Percentiles rank a stretch among this genome's conserved stretches.
phyloP scores from a whole-genome alignment of 163 green algal genomes.

The Prototheca wickerhamii region DNA sequence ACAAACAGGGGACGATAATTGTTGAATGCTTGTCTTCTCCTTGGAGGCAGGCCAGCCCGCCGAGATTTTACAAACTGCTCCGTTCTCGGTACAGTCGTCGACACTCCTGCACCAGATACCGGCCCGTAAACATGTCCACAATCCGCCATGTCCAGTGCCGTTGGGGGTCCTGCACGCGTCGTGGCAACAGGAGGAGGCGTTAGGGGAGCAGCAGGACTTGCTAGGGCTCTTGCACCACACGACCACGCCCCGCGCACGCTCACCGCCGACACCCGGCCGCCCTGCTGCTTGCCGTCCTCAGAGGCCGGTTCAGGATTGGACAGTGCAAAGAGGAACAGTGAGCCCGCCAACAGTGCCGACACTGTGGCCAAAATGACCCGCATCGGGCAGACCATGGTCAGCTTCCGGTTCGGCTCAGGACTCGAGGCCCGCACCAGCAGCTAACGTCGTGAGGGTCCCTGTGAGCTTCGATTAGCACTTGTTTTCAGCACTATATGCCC shows the following conservation, averaged over 20 bases:
- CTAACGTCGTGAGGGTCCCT: too few relatives aligned
- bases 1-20: too few relatives aligned
- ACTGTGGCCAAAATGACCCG: slow-evolving; percentile 14
- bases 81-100: neutral
- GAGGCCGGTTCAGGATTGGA: neutral
- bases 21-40: neutral
- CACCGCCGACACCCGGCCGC: neutral
- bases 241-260: neutral
- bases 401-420: too few relatives aligned
- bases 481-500: too few relatives aligned
- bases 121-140: neutral
- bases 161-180: slow-evolving; percentile 3
- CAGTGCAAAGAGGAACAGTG: slow-evolving; percentile 2
- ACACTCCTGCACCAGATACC: slow-evolving; percentile 1
- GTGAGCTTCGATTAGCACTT: too few relatives aligned
- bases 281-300: neutral
- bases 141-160: neutral
- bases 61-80: too few relatives aligned
- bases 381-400: slow-evolving; percentile 22
- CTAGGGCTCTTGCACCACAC: too few relatives aligned
- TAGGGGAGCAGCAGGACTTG: too few relatives aligned
- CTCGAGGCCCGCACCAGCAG: too few relatives aligned
- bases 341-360: slow-evolving; percentile 12
- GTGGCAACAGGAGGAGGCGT: too few relatives aligned
- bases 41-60: too few relatives aligned